These are phyloP conservation scores for Lachancea cidri DNA, from an alignment of 805 yeast species.

Conservation along the genomic window DNA sequence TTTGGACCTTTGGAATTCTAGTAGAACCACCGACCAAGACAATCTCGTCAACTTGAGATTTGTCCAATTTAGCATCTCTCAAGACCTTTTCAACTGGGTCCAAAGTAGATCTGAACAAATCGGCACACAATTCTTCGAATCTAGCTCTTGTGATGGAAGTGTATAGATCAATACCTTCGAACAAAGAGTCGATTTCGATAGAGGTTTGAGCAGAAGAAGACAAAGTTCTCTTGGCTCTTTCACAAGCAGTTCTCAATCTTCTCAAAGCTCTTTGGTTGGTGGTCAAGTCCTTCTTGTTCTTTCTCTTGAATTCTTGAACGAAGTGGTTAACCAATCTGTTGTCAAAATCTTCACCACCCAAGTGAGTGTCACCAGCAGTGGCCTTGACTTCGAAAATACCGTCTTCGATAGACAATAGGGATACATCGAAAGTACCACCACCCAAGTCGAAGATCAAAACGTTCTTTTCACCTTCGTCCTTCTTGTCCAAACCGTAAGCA, in stretches of 20 bases:
- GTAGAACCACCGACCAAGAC: slow-evolving; percentile 98
- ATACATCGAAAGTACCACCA: slow-evolving; percentile 99
- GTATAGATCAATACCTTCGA: slow-evolving; percentile 96
- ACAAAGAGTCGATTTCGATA: slow-evolving; percentile 92
- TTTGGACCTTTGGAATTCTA: slow-evolving; percentile 98
- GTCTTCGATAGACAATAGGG: slow-evolving; percentile 86
- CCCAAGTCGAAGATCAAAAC: slow-evolving; percentile 93
- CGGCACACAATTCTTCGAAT: slow-evolving; percentile 97
- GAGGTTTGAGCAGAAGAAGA: slow-evolving; percentile 97
- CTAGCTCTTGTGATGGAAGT: slow-evolving; percentile 98
- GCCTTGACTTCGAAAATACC: slow-evolving; percentile 98
- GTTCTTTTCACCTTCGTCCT: slow-evolving; percentile 70
- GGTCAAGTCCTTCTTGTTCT: slow-evolving; percentile 92
- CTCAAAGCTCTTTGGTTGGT: slow-evolving; percentile 95
- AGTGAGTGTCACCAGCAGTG: slow-evolving; percentile 75
- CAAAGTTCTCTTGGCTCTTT: slow-evolving; percentile 98
- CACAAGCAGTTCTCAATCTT: slow-evolving; percentile 98
- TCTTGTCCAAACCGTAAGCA: slow-evolving; percentile 85
- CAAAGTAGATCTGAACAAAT: slow-evolving; percentile 87
- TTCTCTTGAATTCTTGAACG: slow-evolving; percentile 94
- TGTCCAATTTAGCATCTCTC: slow-evolving; percentile 89
- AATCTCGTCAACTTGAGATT: slow-evolving; percentile 88
- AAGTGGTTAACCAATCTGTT: slow-evolving; percentile 93
- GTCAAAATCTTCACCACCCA: slow-evolving; percentile 99
- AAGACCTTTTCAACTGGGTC: slow-evolving; percentile 97